Evolutionary conservation across 441 rosid genomes (phyloP).

Genomic region (Mallotus japonicus): DNA sequence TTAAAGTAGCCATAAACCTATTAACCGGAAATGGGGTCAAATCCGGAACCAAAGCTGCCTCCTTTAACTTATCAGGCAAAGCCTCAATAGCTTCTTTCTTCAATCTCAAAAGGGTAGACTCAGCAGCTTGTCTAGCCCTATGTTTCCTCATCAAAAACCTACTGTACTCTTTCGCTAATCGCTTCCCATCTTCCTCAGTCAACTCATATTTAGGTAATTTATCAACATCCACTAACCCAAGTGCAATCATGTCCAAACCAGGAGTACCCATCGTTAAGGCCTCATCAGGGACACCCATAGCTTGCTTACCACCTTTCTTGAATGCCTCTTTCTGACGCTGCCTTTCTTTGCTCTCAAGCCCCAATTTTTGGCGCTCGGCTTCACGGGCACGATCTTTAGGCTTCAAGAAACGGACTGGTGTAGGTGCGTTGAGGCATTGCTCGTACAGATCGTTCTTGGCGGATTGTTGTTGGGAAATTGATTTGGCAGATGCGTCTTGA

Average conservation of each 20-base stretch:
- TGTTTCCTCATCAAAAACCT: conserved; percentile 76
- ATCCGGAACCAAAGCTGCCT: conserved; percentile 75
- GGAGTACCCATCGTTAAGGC: conserved; percentile 69
- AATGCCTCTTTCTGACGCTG: conserved; percentile 62
- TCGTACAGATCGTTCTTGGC: conserved; percentile 56
- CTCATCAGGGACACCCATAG: conserved; percentile 61
- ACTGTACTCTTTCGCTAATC: conserved; percentile 79
- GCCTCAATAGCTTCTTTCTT: conserved; percentile 86
- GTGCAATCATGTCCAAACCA: conserved; percentile 60
- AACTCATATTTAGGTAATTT: conserved; percentile 69
- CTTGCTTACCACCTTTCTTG: conserved; percentile 66
- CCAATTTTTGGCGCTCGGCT: conserved; percentile 73
- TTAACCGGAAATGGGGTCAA: conserved; percentile 67
- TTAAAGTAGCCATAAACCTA: conserved; percentile 75
- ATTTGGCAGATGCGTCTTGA: conserved; percentile 14
- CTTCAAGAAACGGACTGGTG: conserved; percentile 61
- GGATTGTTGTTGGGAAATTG: conserved; percentile 8
- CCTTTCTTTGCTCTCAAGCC: conserved; percentile 63
- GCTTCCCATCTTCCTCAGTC: conserved; percentile 73
- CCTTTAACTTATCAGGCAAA: conserved; percentile 64
- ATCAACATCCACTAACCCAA: conserved; percentile 65
- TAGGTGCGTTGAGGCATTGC: conserved; percentile 70
- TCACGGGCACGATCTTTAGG: conserved; percentile 58
- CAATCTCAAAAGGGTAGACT: conserved; percentile 48
- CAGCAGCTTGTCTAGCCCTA: conserved; percentile 74